Percentiles rank a stretch among this genome's conserved stretches.
phyloP scores from a whole-genome alignment of 805 yeast genomes.

The Metschnikowia kunwiensis region DNA sequence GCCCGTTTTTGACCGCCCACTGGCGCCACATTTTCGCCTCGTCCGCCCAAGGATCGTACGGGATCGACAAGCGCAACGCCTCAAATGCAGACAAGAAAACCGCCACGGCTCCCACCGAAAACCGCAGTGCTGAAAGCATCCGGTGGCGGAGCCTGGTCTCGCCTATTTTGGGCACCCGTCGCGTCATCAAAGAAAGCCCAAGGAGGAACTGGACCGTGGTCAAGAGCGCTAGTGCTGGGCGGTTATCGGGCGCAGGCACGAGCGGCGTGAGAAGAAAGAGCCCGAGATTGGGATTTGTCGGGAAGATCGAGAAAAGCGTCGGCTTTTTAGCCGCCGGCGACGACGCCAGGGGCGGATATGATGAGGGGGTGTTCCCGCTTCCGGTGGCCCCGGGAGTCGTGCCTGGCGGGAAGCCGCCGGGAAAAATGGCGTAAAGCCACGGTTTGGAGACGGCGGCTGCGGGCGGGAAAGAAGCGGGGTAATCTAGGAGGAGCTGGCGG shows the following conservation, averaged over 20 bases:
- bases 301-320: conserved; percentile 6
- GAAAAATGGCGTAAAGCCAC: conserved; percentile 3
- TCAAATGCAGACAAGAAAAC: conserved; percentile 59
- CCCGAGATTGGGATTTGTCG: conserved; percentile 53
- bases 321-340: conserved; percentile 1
- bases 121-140: conserved; percentile 6
- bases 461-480: too few species aligned
- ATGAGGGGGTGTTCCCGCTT: not conserved
- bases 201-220: conserved; percentile 51
- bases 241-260: conserved; percentile 69
- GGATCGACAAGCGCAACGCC: conserved; percentile 44
- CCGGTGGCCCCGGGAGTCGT: not conserved
- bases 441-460: not conserved
- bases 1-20: conserved; percentile 48
- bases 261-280: conserved; percentile 65
- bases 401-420: not conserved
- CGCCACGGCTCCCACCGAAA: conserved; percentile 28
- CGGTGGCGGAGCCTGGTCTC: conserved; percentile 13
- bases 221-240: conserved; percentile 49
- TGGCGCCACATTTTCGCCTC: conserved; percentile 58
- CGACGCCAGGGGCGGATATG: not conserved
- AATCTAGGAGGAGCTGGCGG: too few species aligned
- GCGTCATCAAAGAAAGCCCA: conserved; percentile 34
- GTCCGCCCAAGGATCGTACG: conserved; percentile 68
- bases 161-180: conserved; percentile 13